phyloP scores from a whole-genome alignment of 2,329 filamentous ascomycete species.

The Chaetomium globosum region DNA sequence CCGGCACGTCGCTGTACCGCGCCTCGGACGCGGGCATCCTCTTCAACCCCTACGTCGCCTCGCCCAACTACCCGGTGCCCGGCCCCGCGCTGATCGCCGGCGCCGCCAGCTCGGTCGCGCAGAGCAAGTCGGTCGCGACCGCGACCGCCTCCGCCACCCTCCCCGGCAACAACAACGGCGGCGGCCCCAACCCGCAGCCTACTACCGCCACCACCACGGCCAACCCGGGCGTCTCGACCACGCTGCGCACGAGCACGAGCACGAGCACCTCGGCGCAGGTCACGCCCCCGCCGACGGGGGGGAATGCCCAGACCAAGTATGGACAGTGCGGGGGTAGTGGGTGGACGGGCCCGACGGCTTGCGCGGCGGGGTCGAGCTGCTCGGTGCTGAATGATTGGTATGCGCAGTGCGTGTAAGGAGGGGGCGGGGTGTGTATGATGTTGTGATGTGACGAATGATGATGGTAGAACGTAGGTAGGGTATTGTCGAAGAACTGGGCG shows the following conservation, averaged over 20 bases:
- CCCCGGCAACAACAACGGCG: constrained; percentile 23
- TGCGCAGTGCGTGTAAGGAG: constrained; percentile 33
- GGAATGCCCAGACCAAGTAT: constrained; percentile 30
- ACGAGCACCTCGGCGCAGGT: constrained; percentile 11
- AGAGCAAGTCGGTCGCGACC: constrained; percentile 32
- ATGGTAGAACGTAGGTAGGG: background rate
- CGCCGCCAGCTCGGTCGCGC: constrained; percentile 28
- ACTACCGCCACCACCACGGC: constrained; percentile 17
- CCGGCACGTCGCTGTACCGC: constrained; percentile 36
- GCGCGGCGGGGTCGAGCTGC: constrained; percentile 33
- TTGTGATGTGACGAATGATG: constrained; percentile 13
- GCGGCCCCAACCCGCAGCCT: constrained; percentile 16
- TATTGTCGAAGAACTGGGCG: background rate
- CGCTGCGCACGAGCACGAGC: constrained; percentile 19
- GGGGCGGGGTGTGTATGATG: background rate
- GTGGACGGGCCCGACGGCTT: constrained; percentile 33
- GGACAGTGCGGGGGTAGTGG: constrained; percentile 38
- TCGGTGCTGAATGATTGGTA: constrained; percentile 32
- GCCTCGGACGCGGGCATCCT: constrained; percentile 35
- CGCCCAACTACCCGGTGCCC: constrained; percentile 36
- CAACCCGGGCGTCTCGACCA: constrained; percentile 6
- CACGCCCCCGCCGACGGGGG: constrained; percentile 24
- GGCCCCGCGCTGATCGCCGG: constrained; percentile 38
- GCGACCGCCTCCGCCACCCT: constrained; percentile 32
- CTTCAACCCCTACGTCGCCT: constrained; percentile 36